Percentiles rank a stretch among this genome's conserved stretches.
phyloP scores from a whole-genome alignment of 768 basidiomycete genomes.

The Podaxis sp. region DNA sequence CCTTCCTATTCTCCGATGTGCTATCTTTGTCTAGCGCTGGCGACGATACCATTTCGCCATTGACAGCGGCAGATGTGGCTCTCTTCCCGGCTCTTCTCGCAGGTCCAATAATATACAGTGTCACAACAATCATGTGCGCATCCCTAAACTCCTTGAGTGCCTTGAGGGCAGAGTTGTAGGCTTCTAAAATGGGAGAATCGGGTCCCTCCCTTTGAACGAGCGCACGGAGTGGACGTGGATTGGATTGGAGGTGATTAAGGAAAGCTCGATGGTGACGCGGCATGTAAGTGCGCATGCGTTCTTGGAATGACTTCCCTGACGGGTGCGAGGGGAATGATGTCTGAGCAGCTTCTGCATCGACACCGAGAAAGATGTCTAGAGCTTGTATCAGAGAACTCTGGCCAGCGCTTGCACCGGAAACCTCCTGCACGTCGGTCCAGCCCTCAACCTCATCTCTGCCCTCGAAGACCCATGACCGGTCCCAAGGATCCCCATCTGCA shows the following conservation, averaged over 20 bases:
- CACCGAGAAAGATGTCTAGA: slow-evolving; percentile 67
- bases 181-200: slow-evolving; percentile 32
- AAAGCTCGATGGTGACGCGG: slow-evolving; percentile 78
- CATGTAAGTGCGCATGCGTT: slow-evolving; percentile 81
- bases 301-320: slow-evolving; percentile 43
- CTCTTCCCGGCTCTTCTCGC: slow-evolving; percentile 33
- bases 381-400: slow-evolving; percentile 77
- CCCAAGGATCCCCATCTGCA: slow-evolving; percentile 43
- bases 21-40: neutral
- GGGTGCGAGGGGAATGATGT: slow-evolving; percentile 9
- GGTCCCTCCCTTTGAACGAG: slow-evolving; percentile 33
- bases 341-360: slow-evolving; percentile 30
- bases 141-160: slow-evolving; percentile 74
- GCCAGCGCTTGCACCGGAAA: slow-evolving; percentile 79
- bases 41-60: neutral
- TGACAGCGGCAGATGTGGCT: neutral
- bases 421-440: slow-evolving; percentile 41
- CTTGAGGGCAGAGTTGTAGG: slow-evolving; percentile 62
- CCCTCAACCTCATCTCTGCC: slow-evolving; percentile 47
- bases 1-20: slow-evolving; percentile 13
- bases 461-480: slow-evolving; percentile 51
- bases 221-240: slow-evolving; percentile 55
- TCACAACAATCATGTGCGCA: slow-evolving; percentile 70
- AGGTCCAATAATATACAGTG: slow-evolving; percentile 73
- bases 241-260: slow-evolving; percentile 57